phyloP scores from a whole-genome alignment of 78 protist species.

The Thecamonas trahens region DNA sequence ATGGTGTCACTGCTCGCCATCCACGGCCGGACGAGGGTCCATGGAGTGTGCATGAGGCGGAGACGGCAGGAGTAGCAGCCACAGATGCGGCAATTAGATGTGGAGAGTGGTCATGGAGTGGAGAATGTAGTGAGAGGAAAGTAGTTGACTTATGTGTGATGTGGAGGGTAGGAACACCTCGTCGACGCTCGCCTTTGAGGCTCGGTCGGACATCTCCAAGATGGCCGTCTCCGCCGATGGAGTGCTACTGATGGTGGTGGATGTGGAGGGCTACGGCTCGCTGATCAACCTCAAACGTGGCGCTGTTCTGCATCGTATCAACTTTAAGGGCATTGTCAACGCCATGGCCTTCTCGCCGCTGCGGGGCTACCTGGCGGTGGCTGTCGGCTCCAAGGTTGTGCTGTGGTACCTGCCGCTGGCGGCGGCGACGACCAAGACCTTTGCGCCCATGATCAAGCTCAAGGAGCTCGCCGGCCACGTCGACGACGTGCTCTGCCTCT shows the following conservation, averaged over 20 bases:
- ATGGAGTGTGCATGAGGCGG: no score
- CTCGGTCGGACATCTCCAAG: conserved; percentile 29
- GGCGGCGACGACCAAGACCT: neutral
- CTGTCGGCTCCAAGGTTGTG: neutral
- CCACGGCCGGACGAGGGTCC: no score
- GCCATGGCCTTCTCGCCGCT: conserved; percentile 42
- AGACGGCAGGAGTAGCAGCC: no score
- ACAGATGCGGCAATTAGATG: no score
- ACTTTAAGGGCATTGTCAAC: conserved; percentile 26
- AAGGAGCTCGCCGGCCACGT: conserved; percentile 33
- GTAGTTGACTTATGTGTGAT: no score
- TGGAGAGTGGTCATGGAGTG: no score
- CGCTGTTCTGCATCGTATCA: conserved; percentile 29
- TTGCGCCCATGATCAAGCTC: conserved; percentile 37
- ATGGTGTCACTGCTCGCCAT: no score
- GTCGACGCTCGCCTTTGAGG: conserved; percentile 60
- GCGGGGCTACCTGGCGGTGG: conserved; percentile 19
- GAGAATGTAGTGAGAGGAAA: no score
- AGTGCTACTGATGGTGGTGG: conserved; percentile 43
- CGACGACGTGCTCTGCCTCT: conserved; percentile 20
- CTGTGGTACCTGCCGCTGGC: conserved; percentile 32
- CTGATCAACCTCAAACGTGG: conserved; percentile 18
- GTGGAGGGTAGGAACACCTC: no score
- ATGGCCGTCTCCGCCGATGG: conserved; percentile 78
- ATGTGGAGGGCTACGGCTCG: conserved; percentile 45